Conservation (phyloP, 345 rosid genomes). For the Melaleuca alternifolia region DNA sequence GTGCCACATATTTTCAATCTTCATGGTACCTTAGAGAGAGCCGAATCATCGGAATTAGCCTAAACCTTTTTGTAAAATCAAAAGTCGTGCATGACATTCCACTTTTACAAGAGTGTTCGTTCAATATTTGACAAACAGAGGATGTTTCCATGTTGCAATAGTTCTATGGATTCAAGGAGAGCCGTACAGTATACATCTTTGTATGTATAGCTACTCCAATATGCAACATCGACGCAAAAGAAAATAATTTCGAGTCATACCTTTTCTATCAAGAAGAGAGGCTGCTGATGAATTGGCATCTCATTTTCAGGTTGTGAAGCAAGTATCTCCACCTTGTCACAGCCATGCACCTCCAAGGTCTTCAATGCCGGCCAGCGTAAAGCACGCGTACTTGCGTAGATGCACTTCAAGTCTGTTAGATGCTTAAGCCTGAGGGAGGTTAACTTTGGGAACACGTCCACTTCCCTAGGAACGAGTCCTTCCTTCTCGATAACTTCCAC, state of each 20-base stretch:
- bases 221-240: background rate
- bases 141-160: background rate
- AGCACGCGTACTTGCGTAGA: background rate
- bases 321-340: background rate
- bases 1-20: background rate
- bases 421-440: background rate
- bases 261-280: background rate
- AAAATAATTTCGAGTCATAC: background rate
- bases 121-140: background rate
- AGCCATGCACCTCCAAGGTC: background rate
- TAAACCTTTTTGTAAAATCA: background rate
- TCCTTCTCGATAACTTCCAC: background rate
- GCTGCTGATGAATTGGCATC: fast-evolving
- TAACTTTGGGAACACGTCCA: background rate
- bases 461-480: background rate
- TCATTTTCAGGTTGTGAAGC: background rate
- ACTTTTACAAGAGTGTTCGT: background rate
- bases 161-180: background rate
- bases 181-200: background rate
- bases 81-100: fast-evolving
- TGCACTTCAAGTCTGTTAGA: background rate
- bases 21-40: background rate
- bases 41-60: fast-evolving
- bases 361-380: background rate
- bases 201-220: background rate